These are phyloP conservation scores for Trichoderma cornu-damae DNA, from an alignment of 2,329 filamentous ascomycete genomes.

Conservation along the genomic window DNA sequence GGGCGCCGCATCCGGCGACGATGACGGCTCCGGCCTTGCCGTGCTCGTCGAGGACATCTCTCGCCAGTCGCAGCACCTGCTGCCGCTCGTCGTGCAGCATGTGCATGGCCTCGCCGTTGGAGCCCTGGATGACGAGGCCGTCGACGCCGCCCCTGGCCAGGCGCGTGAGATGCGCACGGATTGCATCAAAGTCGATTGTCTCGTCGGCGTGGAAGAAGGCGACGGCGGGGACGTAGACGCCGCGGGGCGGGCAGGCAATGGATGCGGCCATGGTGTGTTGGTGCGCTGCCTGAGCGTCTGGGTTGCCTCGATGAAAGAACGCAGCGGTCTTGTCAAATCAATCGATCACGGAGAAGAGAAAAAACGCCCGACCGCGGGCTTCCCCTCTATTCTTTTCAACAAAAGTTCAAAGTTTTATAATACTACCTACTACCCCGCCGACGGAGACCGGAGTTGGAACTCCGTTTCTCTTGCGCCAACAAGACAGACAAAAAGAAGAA, in stretches of 20 bases:
- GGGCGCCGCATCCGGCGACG: conserved; percentile 70
- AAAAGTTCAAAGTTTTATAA: too few relatives aligned
- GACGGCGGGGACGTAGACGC: conserved; percentile 37
- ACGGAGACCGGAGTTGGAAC: neutral
- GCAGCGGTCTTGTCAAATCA: too few relatives aligned
- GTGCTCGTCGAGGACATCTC: conserved; percentile 5
- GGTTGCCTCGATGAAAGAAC: too few relatives aligned
- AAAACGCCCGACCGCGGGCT: too few relatives aligned
- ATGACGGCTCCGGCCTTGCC: conserved; percentile 34
- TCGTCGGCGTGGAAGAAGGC: conserved; percentile 36
- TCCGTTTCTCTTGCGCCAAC: neutral
- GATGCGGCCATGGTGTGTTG: neutral
- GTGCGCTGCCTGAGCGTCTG: too few relatives aligned
- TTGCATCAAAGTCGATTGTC: conserved; percentile 30
- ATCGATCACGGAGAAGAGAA: too few relatives aligned
- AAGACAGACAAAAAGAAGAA: neutral
- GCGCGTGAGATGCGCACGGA: conserved; percentile 33
- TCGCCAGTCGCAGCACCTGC: conserved; percentile 60
- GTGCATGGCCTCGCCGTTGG: conserved; percentile 79
- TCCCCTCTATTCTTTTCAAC: too few relatives aligned
- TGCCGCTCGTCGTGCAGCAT: conserved; percentile 66
- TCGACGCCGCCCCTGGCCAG: conserved; percentile 63
- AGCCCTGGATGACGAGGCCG: conserved; percentile 73
- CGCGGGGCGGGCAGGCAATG: conserved; percentile 21
- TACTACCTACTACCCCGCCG: neutral